Evolutionary conservation across 2,329 filamentous ascomycete species (phyloP).

Genomic region (Fusarium sp.): DNA sequence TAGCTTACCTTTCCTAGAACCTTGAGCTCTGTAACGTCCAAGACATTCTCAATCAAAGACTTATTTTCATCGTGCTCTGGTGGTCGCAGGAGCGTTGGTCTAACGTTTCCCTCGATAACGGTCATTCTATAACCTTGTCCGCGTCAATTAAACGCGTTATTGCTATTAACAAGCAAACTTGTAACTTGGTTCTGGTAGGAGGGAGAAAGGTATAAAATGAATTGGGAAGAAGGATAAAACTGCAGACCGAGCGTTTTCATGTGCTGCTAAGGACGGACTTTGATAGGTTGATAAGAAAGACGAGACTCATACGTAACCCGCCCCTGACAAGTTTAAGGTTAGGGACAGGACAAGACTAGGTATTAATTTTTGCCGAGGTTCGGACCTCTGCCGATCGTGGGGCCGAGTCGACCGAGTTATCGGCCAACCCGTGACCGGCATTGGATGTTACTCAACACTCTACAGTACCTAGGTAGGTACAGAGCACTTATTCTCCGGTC

Average conservation of each 20-base stretch:
- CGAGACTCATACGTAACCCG: slow-evolving; percentile 24
- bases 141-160: neutral
- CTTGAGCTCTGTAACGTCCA: slow-evolving; percentile 83
- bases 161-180: neutral
- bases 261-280: neutral
- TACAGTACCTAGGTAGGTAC: neutral
- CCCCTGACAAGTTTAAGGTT: slow-evolving; percentile 28
- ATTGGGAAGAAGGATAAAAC: neutral
- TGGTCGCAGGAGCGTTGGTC: slow-evolving; percentile 68
- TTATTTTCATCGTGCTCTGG: slow-evolving; percentile 78
- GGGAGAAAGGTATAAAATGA: neutral
- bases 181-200: neutral
- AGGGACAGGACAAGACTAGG: neutral
- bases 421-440: slow-evolving; percentile 21
- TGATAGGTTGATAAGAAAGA: slow-evolving; percentile 5
- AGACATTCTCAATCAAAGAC: slow-evolving; percentile 86
- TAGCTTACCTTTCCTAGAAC: slow-evolving; percentile 77
- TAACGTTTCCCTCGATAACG: slow-evolving; percentile 42
- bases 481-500: slow-evolving; percentile 4
- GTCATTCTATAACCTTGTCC: slow-evolving; percentile 24
- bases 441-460: neutral
- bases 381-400: slow-evolving; percentile 23
- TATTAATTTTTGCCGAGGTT: slow-evolving; percentile 38
- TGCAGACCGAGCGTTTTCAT: slow-evolving; percentile 31
- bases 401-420: slow-evolving; percentile 32